Conservation (phyloP, 345 rosid genomes). For the Bruguiera parviflora region DNA sequence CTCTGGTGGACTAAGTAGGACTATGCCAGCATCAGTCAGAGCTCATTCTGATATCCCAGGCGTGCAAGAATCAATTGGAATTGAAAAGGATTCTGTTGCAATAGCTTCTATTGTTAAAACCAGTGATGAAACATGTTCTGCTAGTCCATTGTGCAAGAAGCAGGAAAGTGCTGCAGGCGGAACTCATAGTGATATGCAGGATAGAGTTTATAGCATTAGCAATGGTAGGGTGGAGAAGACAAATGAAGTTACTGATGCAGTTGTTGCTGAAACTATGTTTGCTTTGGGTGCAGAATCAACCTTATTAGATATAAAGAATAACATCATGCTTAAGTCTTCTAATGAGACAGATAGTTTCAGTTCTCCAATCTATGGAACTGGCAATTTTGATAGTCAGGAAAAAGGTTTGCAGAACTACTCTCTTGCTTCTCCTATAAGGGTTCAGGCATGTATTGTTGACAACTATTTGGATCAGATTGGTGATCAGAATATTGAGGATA, state of each 20-base stretch:
- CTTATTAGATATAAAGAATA: conserved; percentile 10
- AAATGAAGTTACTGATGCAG: conserved; percentile 9
- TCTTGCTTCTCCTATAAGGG: conserved; percentile 10
- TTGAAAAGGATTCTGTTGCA: conserved; percentile 14
- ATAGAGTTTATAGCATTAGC: conserved; percentile 11
- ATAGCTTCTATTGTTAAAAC: neutral
- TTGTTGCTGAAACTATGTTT: conserved; percentile 16
- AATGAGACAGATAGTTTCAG: conserved; percentile 15
- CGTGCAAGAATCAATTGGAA: conserved; percentile 7
- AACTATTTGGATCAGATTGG: conserved; percentile 9
- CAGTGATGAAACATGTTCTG: conserved; percentile 9
- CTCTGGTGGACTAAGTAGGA: conserved; percentile 20
- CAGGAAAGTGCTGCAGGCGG: conserved; percentile 10
- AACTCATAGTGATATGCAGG: conserved; percentile 15
- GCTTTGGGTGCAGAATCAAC: conserved; percentile 14
- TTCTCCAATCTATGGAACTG: neutral
- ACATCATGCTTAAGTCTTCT: conserved; percentile 11
- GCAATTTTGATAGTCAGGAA: conserved; percentile 3
- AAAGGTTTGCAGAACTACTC: conserved; percentile 10
- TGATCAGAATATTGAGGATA: conserved; percentile 5
- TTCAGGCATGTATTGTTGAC: conserved; percentile 1
- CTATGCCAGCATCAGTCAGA: conserved; percentile 11
- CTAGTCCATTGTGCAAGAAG: conserved; percentile 1
- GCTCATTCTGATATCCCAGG: conserved; percentile 2
- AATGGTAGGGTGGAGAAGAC: conserved; percentile 16